These are phyloP conservation scores for Comarum palustre DNA, from an alignment of 306 rosid species.

Conservation along the genomic window DNA sequence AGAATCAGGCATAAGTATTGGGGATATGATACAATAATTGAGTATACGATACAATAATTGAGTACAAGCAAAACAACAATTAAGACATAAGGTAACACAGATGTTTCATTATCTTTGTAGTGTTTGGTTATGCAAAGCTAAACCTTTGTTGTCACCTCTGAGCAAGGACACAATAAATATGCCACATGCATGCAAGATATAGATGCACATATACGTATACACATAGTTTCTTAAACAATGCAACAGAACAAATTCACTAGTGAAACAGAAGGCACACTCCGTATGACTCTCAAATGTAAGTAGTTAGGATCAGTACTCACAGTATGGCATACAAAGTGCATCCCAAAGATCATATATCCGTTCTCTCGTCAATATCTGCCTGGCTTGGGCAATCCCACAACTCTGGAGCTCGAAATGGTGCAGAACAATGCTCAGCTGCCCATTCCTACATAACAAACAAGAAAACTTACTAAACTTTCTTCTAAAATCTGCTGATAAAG, in stretches of 20 bases:
- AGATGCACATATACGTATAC: neutral
- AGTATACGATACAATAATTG: neutral
- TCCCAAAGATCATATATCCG: slow-evolving; percentile 95
- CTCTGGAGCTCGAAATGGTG: slow-evolving; percentile 97
- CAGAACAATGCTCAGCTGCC: slow-evolving; percentile 97
- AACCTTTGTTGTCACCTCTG: neutral
- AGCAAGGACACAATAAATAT: neutral
- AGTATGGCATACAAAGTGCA: slow-evolving; percentile 96
- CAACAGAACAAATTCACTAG: neutral
- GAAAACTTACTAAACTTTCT: neutral
- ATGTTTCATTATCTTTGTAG: neutral
- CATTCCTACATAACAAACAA: slow-evolving; percentile 68
- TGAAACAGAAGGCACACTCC: neutral
- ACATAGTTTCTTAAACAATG: neutral
- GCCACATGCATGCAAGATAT: neutral
- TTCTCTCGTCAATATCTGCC: slow-evolving; percentile 84
- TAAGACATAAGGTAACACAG: neutral
- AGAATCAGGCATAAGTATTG: slow-evolving; percentile 19
- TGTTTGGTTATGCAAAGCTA: neutral
- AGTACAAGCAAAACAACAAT: neutral
- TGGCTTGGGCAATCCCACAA: slow-evolving; percentile 99
- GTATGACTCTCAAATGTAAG: slow-evolving; percentile 1
- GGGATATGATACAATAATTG: neutral
- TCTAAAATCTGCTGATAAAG: neutral
- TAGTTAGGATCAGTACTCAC: slow-evolving; percentile 47